Evolutionary conservation across 2,329 filamentous ascomycete species (phyloP), one percentile per base, ranked within the genome.

Genomic region (Botrytis elliptica): DNA sequence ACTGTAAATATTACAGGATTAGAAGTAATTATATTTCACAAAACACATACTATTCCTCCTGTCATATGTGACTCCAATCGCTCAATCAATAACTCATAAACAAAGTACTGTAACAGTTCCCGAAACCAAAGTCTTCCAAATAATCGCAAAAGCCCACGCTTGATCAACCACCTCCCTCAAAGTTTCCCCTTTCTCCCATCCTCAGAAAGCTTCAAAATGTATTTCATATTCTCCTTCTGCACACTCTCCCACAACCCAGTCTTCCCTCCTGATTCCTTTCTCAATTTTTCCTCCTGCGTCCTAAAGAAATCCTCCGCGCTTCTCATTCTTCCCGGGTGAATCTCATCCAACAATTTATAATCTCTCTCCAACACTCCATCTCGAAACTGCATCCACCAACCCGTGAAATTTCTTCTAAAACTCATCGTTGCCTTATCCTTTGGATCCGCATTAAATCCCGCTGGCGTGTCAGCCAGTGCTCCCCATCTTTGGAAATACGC

Each of bases 321-420:
- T 77, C 79, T 83, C 72, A 87, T 84, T n/a, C 87, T 81, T 1
- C 77, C 77, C 0, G 87, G 86, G 77, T 85, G 82, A 67, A 89
- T 88, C 79, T 85, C 82, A 77, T 88, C 86, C 60, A 89, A 78
- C 29, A 88, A 75, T 22, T 76, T 80, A 76, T 87, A 87, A 76
- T 88, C 84, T 68, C 86, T 82, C 74, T 78, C 78, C 2, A 87
- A 76, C 8, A 87, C 75, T 1, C 83, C 84, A 71, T 83, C 71
- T 64, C 80, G 82, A 81, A 83, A 88, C 70, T 84, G 74, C 72
- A 83, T 85, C 84, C 86, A 88, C 76, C 85, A 88, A 0, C 83
- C 86, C 0, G 83, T 84, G 75, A 88, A 88, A 76, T 88, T 88
- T 64, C 85, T 78, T 49, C 79, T 79, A 8, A 85, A 72, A 1